phyloP scores from a whole-genome alignment of 2,329 filamentous ascomycete species.

The Ophiostoma australiae region DNA sequence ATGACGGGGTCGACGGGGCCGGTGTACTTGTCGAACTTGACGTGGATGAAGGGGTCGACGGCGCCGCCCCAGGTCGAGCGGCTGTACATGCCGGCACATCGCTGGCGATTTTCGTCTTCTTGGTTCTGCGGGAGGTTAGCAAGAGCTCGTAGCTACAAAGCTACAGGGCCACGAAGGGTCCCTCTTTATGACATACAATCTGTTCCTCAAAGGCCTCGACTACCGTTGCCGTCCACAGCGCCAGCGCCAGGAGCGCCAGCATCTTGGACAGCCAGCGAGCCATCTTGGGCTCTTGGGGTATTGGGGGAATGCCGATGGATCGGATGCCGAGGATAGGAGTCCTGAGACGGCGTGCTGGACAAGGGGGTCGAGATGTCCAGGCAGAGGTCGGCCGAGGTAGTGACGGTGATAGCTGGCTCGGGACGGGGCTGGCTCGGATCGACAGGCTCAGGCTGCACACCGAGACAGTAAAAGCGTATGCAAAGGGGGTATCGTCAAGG shows the following conservation, averaged over 20 bases:
- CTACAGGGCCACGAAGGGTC: not conserved
- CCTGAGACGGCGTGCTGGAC: not conserved
- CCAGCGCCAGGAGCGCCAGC: slow-evolving; percentile 47
- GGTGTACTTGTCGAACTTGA: slow-evolving; percentile 64
- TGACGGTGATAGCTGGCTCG: not conserved
- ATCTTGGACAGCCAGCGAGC: slow-evolving; percentile 50
- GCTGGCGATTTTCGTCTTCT: slow-evolving; percentile 69
- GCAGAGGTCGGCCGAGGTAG: not conserved
- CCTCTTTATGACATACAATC: slow-evolving; percentile 43
- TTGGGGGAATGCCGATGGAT: not conserved
- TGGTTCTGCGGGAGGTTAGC: slow-evolving; percentile 55
- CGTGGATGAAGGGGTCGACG: slow-evolving; percentile 81
- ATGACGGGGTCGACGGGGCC: slow-evolving; percentile 66
- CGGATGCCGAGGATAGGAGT: not conserved
- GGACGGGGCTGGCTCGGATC: not conserved
- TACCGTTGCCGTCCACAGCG: slow-evolving; percentile 45
- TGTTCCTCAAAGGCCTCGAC: slow-evolving; percentile 50
- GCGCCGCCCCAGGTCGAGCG: slow-evolving; percentile 81
- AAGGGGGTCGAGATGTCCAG: slow-evolving; percentile 1
- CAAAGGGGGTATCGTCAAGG: not conserved
- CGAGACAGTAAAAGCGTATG: not conserved
- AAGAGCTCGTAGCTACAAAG: slow-evolving; percentile 2
- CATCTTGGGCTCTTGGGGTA: slow-evolving; percentile 40
- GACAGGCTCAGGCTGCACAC: not conserved
- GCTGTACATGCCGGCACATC: slow-evolving; percentile 93